These are phyloP conservation scores for Eragrostis curvula DNA, from an alignment of 176 grass and related monocot species.

Conservation along the genomic window DNA sequence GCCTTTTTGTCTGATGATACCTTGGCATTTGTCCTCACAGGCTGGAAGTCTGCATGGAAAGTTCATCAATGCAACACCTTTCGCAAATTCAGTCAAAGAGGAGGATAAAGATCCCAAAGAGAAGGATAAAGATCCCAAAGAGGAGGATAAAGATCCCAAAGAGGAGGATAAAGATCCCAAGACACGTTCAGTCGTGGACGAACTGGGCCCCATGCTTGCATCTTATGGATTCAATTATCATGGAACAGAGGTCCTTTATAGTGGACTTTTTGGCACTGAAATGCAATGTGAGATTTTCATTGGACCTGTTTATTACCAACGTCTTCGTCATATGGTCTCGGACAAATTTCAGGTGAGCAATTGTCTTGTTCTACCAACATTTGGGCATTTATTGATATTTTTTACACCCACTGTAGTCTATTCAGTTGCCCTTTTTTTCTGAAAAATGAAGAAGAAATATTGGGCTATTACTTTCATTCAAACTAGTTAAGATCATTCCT, in stretches of 20 bases:
- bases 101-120: constrained; percentile 8
- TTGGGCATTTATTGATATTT: neutral
- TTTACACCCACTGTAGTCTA: neutral
- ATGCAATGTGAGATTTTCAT: constrained; percentile 85
- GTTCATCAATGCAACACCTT: constrained; percentile 88
- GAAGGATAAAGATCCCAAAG: too few relatives aligned
- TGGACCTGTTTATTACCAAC: constrained; percentile 97
- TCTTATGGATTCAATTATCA: constrained; percentile 89
- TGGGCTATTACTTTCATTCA: neutral
- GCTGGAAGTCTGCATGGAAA: constrained; percentile 89
- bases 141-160: too few relatives aligned
- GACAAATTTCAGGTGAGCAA: constrained; percentile 92
- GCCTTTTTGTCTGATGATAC: neutral
- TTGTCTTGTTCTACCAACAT: neutral
- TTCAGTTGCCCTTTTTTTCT: neutral
- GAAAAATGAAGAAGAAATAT: neutral
- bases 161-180: constrained; percentile 18
- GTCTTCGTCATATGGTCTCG: constrained; percentile 98
- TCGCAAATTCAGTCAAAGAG: constrained; percentile 65
- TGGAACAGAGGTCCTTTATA: constrained; percentile 83
- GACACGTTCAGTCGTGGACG: constrained; percentile 63
- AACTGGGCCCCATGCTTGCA: constrained; percentile 78
- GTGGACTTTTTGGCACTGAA: constrained; percentile 86
- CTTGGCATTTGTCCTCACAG: constrained; percentile 45
- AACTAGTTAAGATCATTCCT: neutral